A percentile compares a stretch with the other conserved stretches of the same genome.
Conservation (phyloP, 1,139 yeast genomes). For the Protomyces gravidus region DNA sequence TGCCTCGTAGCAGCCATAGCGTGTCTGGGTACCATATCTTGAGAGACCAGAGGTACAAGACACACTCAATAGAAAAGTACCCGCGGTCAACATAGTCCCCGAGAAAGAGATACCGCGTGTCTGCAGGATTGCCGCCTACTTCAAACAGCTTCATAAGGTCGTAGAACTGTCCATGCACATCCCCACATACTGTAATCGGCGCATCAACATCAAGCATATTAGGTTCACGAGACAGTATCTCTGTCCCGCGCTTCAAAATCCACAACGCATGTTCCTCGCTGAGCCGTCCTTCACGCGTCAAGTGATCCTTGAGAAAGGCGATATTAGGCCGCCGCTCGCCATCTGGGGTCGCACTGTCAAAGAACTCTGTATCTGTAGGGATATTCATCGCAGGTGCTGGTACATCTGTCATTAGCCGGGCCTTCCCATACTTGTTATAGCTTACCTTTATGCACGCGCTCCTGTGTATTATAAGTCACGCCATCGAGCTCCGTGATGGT, state of each 20-base stretch:
- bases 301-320: slow-evolving; percentile 67
- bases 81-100: slow-evolving; percentile 98
- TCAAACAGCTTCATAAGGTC: slow-evolving; percentile 89
- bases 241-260: slow-evolving; percentile 66
- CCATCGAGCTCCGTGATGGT: slow-evolving; percentile 25
- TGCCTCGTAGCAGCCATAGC: slow-evolving; percentile 83
- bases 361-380: slow-evolving; percentile 69
- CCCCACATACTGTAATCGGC: slow-evolving; percentile 95
- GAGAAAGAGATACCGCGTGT: slow-evolving; percentile 59
- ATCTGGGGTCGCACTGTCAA: slow-evolving; percentile 46
- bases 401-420: slow-evolving; percentile 41
- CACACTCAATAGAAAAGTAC: slow-evolving; percentile 82
- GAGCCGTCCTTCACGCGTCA: slow-evolving; percentile 75
- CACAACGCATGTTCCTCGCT: slow-evolving; percentile 65
- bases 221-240: slow-evolving; percentile 65
- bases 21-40: slow-evolving; percentile 73
- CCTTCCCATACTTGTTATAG: not conserved
- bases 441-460: slow-evolving; percentile 23
- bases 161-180: slow-evolving; percentile 90
- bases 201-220: slow-evolving; percentile 78
- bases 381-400: slow-evolving; percentile 62
- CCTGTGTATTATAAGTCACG: slow-evolving; percentile 16
- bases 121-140: slow-evolving; percentile 84
- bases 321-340: slow-evolving; percentile 53
- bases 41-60: slow-evolving; percentile 71